Percentiles rank a stretch among this genome's conserved stretches.
phyloP scores from a whole-genome alignment of 2,329 filamentous ascomycete species.

The Aureobasidium sp. region DNA sequence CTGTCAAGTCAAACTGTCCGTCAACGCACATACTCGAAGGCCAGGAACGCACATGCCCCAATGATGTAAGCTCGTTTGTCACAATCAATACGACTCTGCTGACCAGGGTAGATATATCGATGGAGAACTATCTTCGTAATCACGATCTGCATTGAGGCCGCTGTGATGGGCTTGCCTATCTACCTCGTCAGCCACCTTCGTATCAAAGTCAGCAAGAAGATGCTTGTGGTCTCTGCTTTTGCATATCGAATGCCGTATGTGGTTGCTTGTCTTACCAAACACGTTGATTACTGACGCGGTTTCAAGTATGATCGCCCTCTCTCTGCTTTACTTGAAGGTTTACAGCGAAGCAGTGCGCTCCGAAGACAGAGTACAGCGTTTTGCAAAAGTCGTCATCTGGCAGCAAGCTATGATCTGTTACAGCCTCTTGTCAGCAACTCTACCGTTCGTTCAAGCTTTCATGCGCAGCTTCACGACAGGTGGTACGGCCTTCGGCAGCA shows the following conservation, averaged over 20 bases:
- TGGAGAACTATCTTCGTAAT: conserved; percentile 22
- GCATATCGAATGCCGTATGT: conserved; percentile 21
- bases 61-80: neutral
- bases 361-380: conserved; percentile 16
- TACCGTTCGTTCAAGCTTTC: conserved; percentile 31
- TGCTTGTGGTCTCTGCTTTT: conserved; percentile 23
- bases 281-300: neutral
- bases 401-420: conserved; percentile 28
- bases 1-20: conserved; percentile 19
- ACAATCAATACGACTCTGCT: neutral
- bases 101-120: conserved; percentile 14
- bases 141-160: conserved; percentile 21
- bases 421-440: conserved; percentile 29
- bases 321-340: conserved; percentile 4
- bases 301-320: neutral
- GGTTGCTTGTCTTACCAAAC: neutral
- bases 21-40: conserved; percentile 16
- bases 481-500: conserved; percentile 10
- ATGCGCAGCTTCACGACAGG: conserved; percentile 27
- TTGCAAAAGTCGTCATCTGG: conserved; percentile 21
- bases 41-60: conserved; percentile 12
- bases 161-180: conserved; percentile 19
- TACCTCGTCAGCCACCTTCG: conserved; percentile 22
- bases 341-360: conserved; percentile 14
- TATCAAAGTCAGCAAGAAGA: conserved; percentile 22